Evolutionary conservation across 257 asterid genomes (phyloP).

Genomic region (Gynochthodes officinalis): DNA sequence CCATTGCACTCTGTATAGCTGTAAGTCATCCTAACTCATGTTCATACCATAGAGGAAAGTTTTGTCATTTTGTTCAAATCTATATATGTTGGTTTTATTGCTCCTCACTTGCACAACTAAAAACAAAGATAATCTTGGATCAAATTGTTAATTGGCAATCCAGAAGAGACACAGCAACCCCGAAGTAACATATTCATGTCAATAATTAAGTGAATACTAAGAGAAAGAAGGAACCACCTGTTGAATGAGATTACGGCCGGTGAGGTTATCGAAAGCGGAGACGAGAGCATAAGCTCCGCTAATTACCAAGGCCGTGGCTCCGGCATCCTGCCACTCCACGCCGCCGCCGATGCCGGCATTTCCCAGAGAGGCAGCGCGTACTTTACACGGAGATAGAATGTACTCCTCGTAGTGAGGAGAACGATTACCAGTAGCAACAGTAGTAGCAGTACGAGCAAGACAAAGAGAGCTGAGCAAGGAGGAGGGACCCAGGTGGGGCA

Average conservation of each 20-base stretch:
- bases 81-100: no score
- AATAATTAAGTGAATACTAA: no score
- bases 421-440: not conserved
- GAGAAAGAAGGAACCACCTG: no score
- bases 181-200: no score
- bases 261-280: conserved; percentile 64
- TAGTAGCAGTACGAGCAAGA: not conserved
- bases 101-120: not conserved
- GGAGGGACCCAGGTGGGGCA: conserved; percentile 13
- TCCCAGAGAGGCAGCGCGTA: conserved; percentile 37
- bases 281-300: conserved; percentile 80
- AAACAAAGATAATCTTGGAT: not conserved
- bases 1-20: no score
- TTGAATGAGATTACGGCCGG: conserved; percentile 56
- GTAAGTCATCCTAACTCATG: no score
- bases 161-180: no score
- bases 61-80: no score
- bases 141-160: not conserved
- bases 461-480: conserved; percentile 11
- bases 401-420: not conserved
- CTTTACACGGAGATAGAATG: conserved; percentile 11
- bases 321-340: conserved; percentile 53
- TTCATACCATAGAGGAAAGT: no score
- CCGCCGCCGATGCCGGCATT: conserved; percentile 27
- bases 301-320: conserved; percentile 65